phyloP scores from a whole-genome alignment of 192 early-diverging fungal species.

The Backusella parvicylindrica region DNA sequence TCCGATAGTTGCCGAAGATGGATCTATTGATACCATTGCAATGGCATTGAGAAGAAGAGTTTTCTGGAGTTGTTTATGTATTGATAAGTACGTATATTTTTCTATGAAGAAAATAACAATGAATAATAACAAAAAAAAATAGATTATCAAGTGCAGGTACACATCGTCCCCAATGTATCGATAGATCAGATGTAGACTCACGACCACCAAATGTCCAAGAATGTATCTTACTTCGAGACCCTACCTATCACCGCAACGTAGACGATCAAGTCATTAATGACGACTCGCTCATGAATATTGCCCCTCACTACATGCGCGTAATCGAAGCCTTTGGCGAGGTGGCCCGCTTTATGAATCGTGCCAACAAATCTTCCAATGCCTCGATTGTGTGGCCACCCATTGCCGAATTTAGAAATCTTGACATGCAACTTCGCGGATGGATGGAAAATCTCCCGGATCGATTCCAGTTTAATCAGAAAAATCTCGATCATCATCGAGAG shows the following conservation, averaged over 20 bases:
- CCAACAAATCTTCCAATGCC: not conserved
- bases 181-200: constrained; percentile 41
- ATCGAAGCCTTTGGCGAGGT: constrained; percentile 28
- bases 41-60: constrained; percentile 37
- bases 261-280: not conserved
- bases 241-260: not conserved
- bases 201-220: constrained; percentile 9
- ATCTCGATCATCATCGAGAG: constrained; percentile 9
- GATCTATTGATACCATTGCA: constrained; percentile 37
- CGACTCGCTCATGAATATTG: constrained; percentile 21
- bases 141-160: constrained; percentile 34
- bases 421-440: constrained; percentile 16
- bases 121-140: not conserved
- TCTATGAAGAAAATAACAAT: not conserved
- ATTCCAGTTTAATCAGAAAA: constrained; percentile 9
- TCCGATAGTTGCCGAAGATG: constrained; percentile 36
- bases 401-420: constrained; percentile 21
- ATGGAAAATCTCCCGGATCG: constrained; percentile 5
- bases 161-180: constrained; percentile 44
- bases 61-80: constrained; percentile 48
- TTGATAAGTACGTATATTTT: constrained; percentile 36
- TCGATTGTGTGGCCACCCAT: constrained; percentile 23
- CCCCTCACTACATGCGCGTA: not conserved
- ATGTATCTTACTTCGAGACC: constrained; percentile 7
- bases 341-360: constrained; percentile 12